A percentile compares a stretch with the other conserved stretches of the same genome.
These are phyloP conservation scores for Alisma plantagoaquatica DNA, from an alignment of 106 monocot species.

Conservation along the genomic window DNA sequence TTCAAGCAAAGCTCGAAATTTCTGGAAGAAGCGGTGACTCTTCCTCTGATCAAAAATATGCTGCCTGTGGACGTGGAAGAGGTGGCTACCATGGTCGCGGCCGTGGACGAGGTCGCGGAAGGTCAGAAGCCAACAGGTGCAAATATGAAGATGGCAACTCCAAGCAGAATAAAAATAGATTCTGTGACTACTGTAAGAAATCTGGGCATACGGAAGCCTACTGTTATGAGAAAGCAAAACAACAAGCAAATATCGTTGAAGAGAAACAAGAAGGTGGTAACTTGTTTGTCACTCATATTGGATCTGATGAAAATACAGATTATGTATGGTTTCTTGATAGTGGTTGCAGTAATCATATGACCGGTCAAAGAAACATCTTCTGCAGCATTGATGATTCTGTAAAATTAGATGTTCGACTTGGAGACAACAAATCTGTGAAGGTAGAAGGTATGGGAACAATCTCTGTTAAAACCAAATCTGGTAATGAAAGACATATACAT, in stretches of 20 bases:
- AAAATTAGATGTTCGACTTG: not conserved
- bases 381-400: not conserved
- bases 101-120: not conserved
- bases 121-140: not conserved
- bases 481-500: not conserved
- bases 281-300: not conserved
- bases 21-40: not conserved
- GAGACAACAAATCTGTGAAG: too few species aligned
- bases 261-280: not conserved
- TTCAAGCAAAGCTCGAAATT: not conserved
- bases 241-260: constrained; percentile 4
- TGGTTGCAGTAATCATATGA: constrained; percentile 12
- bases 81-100: not conserved
- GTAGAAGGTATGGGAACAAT: constrained; percentile 5
- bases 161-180: not conserved
- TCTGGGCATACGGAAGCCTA: constrained; percentile 1
- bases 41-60: not conserved
- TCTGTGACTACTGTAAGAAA: constrained; percentile 2
- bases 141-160: not conserved
- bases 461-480: constrained; percentile 1
- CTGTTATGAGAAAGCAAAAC: not conserved
- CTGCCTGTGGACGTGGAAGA: not conserved
- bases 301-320: not conserved
- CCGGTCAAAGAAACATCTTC: not conserved
- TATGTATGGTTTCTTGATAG: constrained; percentile 6